phyloP scores from a whole-genome alignment of 495 filamentous ascomycete genomes.

The Neurospora sp. region DNA sequence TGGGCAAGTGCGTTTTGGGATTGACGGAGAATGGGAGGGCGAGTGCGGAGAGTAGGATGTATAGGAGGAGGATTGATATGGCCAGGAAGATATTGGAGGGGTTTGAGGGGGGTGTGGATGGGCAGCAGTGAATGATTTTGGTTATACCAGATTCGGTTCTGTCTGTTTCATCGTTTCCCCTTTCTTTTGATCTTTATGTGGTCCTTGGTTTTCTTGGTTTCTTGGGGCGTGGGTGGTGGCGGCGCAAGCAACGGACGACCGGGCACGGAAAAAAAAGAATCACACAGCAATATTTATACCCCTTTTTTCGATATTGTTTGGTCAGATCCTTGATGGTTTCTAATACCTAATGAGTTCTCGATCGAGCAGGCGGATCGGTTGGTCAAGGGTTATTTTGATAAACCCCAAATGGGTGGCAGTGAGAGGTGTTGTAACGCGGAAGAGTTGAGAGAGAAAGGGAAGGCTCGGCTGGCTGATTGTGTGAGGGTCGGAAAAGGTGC shows the following conservation, averaged over 20 bases:
- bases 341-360: background rate
- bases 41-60: constrained; percentile 48
- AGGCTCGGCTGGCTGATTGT: too few relatives aligned
- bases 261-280: background rate
- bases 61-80: constrained; percentile 59
- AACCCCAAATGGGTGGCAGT: background rate
- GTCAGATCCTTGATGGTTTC: too few relatives aligned
- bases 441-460: too few relatives aligned
- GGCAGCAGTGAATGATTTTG: background rate
- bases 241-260: background rate
- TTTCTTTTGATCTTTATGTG: background rate
- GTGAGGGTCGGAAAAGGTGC: too few relatives aligned
- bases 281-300: background rate
- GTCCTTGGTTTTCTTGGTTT: background rate
- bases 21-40: constrained; percentile 53
- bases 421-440: background rate
- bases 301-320: too few relatives aligned
- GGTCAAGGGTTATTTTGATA: background rate
- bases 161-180: too few relatives aligned
- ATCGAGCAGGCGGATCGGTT: background rate
- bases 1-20: constrained; percentile 59
- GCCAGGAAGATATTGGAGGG: constrained; percentile 65
- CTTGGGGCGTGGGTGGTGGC: background rate
- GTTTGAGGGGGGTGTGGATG: constrained; percentile 13
- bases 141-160: too few relatives aligned